These are phyloP conservation scores for Cylindrotheca fusiformis DNA, from an alignment of 108 stramenopile genomes.

Conservation along the genomic window DNA sequence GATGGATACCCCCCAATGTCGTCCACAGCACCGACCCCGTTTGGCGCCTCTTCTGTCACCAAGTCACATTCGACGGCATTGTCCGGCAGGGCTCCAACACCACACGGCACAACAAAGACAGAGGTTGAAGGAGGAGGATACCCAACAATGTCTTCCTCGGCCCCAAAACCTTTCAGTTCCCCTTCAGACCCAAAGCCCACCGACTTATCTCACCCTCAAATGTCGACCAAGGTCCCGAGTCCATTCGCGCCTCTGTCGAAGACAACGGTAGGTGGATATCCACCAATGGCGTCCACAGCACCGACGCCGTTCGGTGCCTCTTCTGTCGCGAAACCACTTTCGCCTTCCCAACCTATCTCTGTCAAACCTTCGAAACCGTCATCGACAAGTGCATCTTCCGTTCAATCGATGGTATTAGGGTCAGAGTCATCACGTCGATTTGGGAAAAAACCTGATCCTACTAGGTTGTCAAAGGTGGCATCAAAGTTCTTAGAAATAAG, in stretches of 20 bases:
- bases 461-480: too few species aligned
- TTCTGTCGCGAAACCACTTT: conserved; percentile 32
- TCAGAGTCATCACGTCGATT: too few species aligned
- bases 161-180: conserved; percentile 45
- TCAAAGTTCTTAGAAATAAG: background rate
- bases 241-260: background rate
- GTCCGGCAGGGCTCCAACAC: conserved; percentile 24
- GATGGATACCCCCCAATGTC: conserved; percentile 54
- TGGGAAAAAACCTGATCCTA: too few species aligned
- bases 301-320: conserved; percentile 54
- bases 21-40: conserved; percentile 42
- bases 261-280: conserved; percentile 34
- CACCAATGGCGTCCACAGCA: conserved; percentile 59
- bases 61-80: background rate
- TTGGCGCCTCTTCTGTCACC: conserved; percentile 7
- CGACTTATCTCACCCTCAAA: conserved; percentile 30
- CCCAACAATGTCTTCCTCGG: background rate
- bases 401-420: too few species aligned
- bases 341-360: conserved; percentile 62
- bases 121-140: conserved; percentile 18
- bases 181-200: conserved; percentile 32
- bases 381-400: too few species aligned
- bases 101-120: conserved; percentile 45
- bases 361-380: conserved; percentile 48
- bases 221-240: conserved; percentile 34